Evolutionary conservation across 2,329 filamentous ascomycete species (phyloP).

Genomic region (Claviceps purpurea): DNA sequence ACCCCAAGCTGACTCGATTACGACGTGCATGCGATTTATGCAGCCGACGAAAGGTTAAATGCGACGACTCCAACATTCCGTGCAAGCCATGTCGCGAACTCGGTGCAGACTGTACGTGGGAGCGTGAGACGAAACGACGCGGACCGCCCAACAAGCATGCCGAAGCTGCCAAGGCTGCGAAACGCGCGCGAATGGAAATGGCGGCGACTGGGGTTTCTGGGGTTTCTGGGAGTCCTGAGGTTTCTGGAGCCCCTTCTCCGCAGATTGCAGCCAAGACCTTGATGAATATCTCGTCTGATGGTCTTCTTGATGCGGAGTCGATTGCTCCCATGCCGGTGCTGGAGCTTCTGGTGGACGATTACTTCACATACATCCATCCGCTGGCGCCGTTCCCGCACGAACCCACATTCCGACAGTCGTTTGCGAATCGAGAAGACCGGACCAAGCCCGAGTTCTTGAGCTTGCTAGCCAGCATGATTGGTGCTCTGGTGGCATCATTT

Average conservation of each 20-base stretch:
- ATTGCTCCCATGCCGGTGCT: constrained; percentile 59
- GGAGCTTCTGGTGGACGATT: constrained; percentile 61
- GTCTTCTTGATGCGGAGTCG: constrained; percentile 46
- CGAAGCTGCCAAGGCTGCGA: constrained; percentile 41
- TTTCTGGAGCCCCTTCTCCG: constrained; percentile 24
- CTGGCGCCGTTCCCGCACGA: constrained; percentile 68
- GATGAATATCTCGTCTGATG: constrained; percentile 29
- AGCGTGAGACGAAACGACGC: constrained; percentile 43
- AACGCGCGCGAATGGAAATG: constrained; percentile 28
- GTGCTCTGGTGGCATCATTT: constrained; percentile 60
- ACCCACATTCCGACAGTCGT: constrained; percentile 59
- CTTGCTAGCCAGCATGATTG: constrained; percentile 62
- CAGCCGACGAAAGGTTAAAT: constrained; percentile 49
- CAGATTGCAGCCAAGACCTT: constrained; percentile 36
- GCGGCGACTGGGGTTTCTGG: constrained; percentile 8
- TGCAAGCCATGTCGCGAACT: constrained; percentile 44
- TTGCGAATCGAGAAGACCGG: constrained; percentile 52
- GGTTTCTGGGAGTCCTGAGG: constrained; percentile 3
- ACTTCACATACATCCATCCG: constrained; percentile 72
- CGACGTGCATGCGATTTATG: constrained; percentile 49
- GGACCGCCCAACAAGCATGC: constrained; percentile 47
- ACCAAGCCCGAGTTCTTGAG: constrained; percentile 55
- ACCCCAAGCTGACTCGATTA: constrained; percentile 40
- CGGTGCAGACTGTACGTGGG: constrained; percentile 43
- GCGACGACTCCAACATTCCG: constrained; percentile 41